phyloP scores from a whole-genome alignment of 768 basidiomycete genomes.

The Mycena capillaripes region DNA sequence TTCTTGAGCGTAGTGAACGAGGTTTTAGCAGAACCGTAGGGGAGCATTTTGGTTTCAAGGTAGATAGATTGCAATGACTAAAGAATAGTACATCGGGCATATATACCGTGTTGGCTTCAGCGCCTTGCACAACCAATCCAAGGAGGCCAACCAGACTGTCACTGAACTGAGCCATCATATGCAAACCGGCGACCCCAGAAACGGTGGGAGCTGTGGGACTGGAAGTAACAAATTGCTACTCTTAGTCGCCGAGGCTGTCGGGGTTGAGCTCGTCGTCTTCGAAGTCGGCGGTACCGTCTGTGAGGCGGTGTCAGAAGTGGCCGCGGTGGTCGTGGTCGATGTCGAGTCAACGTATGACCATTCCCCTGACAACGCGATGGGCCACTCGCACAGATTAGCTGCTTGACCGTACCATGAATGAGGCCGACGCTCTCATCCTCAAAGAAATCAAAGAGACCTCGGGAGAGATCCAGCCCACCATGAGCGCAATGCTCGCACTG shows the following conservation, averaged over 20 bases:
- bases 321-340: constrained; percentile 35
- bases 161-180: constrained; percentile 25
- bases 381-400: too few species aligned
- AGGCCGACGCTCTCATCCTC: constrained; percentile 50
- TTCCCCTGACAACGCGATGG: constrained; percentile 36
- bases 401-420: constrained; percentile 36
- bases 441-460: constrained; percentile 60
- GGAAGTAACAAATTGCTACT: constrained; percentile 3
- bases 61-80: background rate
- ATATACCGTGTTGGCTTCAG: background rate
- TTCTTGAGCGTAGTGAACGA: constrained; percentile 55
- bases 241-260: background rate
- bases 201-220: constrained; percentile 17
- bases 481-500: constrained; percentile 57
- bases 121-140: constrained; percentile 15
- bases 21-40: constrained; percentile 21
- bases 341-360: constrained; percentile 55
- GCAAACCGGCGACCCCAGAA: background rate
- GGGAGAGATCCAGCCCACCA: constrained; percentile 62
- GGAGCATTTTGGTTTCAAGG: background rate
- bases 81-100: background rate
- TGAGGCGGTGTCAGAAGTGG: constrained; percentile 25
- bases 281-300: constrained; percentile 37
- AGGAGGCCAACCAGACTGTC: constrained; percentile 15
- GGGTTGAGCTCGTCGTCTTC: constrained; percentile 8